Base-by-base conservation (phyloP, 352 stramenopile species). In the Globisporangium megalacanthum region DNA sequence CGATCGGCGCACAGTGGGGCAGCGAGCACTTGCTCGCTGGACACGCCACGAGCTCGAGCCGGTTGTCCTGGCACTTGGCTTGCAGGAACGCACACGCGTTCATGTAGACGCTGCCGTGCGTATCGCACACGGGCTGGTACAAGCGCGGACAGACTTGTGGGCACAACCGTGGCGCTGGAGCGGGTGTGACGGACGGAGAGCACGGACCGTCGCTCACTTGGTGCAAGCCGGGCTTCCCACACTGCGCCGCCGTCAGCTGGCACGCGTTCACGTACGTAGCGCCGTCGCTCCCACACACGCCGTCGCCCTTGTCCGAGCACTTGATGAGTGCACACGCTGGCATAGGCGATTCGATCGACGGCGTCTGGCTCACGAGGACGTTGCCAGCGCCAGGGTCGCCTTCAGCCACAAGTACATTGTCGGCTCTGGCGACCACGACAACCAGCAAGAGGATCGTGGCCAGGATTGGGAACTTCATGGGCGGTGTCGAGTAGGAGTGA, bases 41-140 rank as follows among this genome's bases (percentile, higher is more conserved):
- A 9, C 54, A 60, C 11, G 13, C 22, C 11, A 14, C 48, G 48
- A 52, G 13, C 48, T 52, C 3, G 20, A 60, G 47, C 3, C 37
- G 35, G 8, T 14, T 49, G 17, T 62, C 66, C 22, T 59, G 11
- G 62, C 78, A 88, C 37, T 75, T 58, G 0, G 65, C 68, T 29
- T 56, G 60, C 17, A 70, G 54, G 49, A 88, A 76, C 36, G 61
- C 49, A 48, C 78, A 89, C 56, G 64, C 54, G 60, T 82, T 89
- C 46, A 22, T 31, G 65, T 86, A 86, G 0, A 74, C 78, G 19
- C 61, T 35, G 25, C 73, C 69, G 50, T 79, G 65, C 2, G 72
- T 75, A 20, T 62, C 78, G 42, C 78, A 89, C 29, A 89, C 71
- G 1, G 76, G 78, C 17, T 54, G 19, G 54, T 69, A 77, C 14